phyloP scores from a whole-genome alignment of 2,329 filamentous ascomycete genomes.

The Diplodia intermedia region DNA sequence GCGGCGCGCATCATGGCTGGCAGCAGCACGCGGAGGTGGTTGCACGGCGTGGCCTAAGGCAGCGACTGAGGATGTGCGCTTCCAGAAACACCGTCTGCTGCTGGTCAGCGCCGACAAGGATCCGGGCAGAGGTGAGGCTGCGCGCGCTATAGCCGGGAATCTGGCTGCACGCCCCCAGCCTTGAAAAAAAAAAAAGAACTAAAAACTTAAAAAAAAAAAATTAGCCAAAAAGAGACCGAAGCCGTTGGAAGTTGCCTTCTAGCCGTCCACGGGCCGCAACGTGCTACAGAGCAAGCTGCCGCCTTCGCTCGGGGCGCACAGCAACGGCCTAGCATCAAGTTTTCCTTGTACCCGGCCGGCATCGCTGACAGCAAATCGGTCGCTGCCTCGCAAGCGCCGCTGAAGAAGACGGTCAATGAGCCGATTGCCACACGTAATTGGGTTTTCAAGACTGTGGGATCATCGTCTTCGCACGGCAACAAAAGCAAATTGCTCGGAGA shows the following conservation, averaged over 20 bases:
- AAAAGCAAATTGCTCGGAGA: slow-evolving; percentile 31
- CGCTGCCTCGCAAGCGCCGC: slow-evolving; percentile 1
- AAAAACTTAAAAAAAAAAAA: slow-evolving; percentile 2
- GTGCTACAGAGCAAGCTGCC: slow-evolving; percentile 13
- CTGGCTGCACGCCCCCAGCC: slow-evolving; percentile 6
- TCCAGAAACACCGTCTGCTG: slow-evolving; percentile 18
- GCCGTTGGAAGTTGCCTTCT: slow-evolving; percentile 19
- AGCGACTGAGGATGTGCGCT: slow-evolving; percentile 18
- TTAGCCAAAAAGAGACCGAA: slow-evolving; percentile 3
- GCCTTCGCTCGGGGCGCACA: background rate
- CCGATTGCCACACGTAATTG: slow-evolving; percentile 19
- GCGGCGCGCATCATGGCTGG: slow-evolving; percentile 25
- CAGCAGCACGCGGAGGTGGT: slow-evolving; percentile 28
- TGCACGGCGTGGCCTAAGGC: slow-evolving; percentile 25
- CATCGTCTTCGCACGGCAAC: slow-evolving; percentile 22
- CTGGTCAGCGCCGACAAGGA: slow-evolving; percentile 11
- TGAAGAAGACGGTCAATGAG: slow-evolving; percentile 11
- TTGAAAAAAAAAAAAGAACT: background rate
- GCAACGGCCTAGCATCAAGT: slow-evolving; percentile 26
- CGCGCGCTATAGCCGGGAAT: slow-evolving; percentile 11
- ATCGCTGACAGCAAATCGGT: background rate
- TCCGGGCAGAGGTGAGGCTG: slow-evolving; percentile 9
- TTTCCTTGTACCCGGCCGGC: slow-evolving; percentile 11
- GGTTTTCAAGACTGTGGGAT: slow-evolving; percentile 5
- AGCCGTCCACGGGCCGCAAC: slow-evolving; percentile 23